Percentiles rank a stretch among this genome's conserved stretches.
Conservation (phyloP, 2,329 filamentous ascomycete genomes). For the Ceratocystis colombiana region DNA sequence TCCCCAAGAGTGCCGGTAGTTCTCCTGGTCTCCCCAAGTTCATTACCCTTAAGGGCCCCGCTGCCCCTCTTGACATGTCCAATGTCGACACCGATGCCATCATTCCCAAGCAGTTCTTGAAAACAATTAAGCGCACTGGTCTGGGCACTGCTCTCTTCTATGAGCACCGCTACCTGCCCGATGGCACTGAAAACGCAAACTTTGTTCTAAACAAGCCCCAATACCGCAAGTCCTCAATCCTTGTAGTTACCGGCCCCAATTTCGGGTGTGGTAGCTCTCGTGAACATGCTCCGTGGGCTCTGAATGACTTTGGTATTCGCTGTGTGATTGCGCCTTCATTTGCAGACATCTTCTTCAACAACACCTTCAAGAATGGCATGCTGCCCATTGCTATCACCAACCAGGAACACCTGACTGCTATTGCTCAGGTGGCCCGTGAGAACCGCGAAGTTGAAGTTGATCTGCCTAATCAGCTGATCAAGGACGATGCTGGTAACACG, state of each 20-base stretch:
- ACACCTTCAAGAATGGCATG: constrained; percentile 99
- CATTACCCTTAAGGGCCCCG: constrained; percentile 70
- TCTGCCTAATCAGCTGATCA: constrained; percentile 73
- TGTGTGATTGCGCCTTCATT: constrained; percentile 81
- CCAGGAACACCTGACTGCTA: constrained; percentile 52
- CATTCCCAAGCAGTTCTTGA: constrained; percentile 98
- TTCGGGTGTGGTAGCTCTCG: constrained; percentile 90
- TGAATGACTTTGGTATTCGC: constrained; percentile 92
- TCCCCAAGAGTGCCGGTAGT: constrained; percentile 36
- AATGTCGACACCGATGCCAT: constrained; percentile 99
- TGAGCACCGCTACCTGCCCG: constrained; percentile 64
- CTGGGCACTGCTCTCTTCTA: constrained; percentile 83
- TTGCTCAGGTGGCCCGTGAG: constrained; percentile 67
- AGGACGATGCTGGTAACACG: constrained; percentile 60
- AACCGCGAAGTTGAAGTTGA: constrained; percentile 83
- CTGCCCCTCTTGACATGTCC: constrained; percentile 73
- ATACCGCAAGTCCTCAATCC: constrained; percentile 73
- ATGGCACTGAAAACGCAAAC: constrained; percentile 62
- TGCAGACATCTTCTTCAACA: constrained; percentile 87
- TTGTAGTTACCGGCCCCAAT: constrained; percentile 84
- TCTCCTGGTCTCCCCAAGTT: constrained; percentile 71
- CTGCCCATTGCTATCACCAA: constrained; percentile 70
- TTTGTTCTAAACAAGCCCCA: constrained; percentile 89
- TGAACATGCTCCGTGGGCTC: constrained; percentile 94
- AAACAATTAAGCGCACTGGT: constrained; percentile 96